phyloP scores from a whole-genome alignment of 129 eudicot species.

The Flaveria ramosissima region DNA sequence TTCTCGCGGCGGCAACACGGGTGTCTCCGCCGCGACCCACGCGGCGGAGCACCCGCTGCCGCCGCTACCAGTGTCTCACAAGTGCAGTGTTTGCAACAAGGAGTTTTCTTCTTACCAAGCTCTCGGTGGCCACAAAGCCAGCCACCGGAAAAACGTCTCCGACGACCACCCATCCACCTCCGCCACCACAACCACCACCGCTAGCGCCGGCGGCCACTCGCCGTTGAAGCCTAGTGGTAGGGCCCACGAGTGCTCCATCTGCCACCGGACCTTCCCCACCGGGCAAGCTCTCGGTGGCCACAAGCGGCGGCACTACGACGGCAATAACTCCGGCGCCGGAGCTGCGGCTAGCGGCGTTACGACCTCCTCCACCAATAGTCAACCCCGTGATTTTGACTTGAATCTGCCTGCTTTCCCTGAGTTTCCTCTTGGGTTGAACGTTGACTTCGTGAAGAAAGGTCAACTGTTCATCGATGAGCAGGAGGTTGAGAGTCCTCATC shows the following conservation, averaged over 20 bases:
- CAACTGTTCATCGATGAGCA: constrained; percentile 51
- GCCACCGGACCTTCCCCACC: constrained; percentile 66
- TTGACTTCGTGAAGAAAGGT: constrained; percentile 47
- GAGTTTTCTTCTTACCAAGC: constrained; percentile 78
- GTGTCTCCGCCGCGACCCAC: constrained; percentile 26
- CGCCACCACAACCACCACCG: constrained; percentile 32
- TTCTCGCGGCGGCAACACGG: constrained; percentile 44
- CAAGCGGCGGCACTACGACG: constrained; percentile 90
- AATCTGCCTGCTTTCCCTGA: constrained; percentile 56
- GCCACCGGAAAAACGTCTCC: constrained; percentile 67
- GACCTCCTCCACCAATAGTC: constrained; percentile 38
- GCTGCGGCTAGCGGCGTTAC: constrained; percentile 36
- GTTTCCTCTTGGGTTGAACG: constrained; percentile 40
- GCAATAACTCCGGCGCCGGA: constrained; percentile 45
- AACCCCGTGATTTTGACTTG: constrained; percentile 54
- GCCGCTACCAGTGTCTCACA: constrained; percentile 40
- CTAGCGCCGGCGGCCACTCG: constrained; percentile 32
- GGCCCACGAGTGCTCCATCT: constrained; percentile 71
- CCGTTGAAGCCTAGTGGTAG: constrained; percentile 61
- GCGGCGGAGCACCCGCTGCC: constrained; percentile 20
- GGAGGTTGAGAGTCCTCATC: constrained; percentile 82
- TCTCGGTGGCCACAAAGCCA: constrained; percentile 95
- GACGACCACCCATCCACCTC: constrained; percentile 37
- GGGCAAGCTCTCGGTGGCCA: constrained; percentile 99
- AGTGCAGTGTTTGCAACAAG: constrained; percentile 77